Base-by-base conservation (phyloP, 2,329 filamentous ascomycete species). In the Westerdykella ornata region DNA sequence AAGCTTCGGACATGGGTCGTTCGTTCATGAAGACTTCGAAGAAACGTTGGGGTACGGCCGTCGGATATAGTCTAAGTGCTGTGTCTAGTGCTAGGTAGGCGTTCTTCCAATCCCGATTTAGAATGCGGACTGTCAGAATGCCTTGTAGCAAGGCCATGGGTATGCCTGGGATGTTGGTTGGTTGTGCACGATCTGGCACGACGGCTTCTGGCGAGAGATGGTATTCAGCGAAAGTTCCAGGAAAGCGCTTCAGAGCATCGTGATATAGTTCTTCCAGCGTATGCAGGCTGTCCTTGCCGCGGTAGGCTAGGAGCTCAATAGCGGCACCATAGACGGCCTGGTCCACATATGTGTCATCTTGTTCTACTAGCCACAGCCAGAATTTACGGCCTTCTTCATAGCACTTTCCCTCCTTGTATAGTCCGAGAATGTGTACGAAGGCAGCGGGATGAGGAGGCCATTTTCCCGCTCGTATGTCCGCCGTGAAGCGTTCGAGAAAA, bases 81-180 rank as follows among this genome's bases (percentile, higher is more conserved):
- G 70, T 70, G 51, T 77, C 74, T 3, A 77, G 57, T 4, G 65
- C 68, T 14, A 76, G 60, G 45, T 77, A 77, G 1, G 73, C 71
- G 8, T 63, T 66, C 29, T 58, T 65, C 60, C 71, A 71, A 38
- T 75, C 69, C 14, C 70, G 66, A 22, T 62, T 53, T 4, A 71
- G 50, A 3, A 75, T 45, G 32, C 73, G 67, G 3, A 73, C 73
- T 1, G 63, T 68, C 33, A 70, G 54, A 34, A 76, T 75, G 5
- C 71, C 70, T 46, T 72, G 69, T 2, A 76, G 56, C 9, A 76
- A 57, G 16, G 59, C 54, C 14, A 69, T 62, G 2, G 69, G 67
- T 9, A 73, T 58, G 17, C 65, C 67, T 14, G 49, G 43, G 30
- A 68, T 54, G 17, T 41, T 41, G 11, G 54, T 54, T 1, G 52